Evolutionary conservation across 768 basidiomycete genomes (phyloP).

Genomic region (Ramaria rubella): DNA sequence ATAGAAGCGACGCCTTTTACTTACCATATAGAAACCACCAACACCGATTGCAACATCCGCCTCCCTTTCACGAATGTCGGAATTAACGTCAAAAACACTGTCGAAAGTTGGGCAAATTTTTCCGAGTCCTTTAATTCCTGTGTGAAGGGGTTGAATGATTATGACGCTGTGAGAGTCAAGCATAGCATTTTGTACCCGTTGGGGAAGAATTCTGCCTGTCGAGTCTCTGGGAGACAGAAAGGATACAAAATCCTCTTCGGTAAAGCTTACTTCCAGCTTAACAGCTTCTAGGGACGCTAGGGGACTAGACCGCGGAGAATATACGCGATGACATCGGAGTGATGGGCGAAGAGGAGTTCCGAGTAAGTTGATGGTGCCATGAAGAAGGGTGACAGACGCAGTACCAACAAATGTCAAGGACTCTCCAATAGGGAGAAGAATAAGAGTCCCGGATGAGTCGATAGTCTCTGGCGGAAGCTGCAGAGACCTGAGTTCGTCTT

Average conservation of each 20-base stretch:
- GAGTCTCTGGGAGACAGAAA: no score
- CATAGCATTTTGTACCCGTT: slow-evolving; percentile 11
- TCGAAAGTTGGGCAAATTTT: slow-evolving; percentile 56
- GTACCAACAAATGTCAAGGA: slow-evolving; percentile 64
- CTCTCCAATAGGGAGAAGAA: slow-evolving; percentile 43
- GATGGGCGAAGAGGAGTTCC: slow-evolving; percentile 36
- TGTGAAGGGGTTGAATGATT: slow-evolving; percentile 48
- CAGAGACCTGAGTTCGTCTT: slow-evolving; percentile 31
- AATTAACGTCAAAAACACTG: slow-evolving; percentile 51
- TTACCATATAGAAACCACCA: slow-evolving; percentile 43
- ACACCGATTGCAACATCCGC: slow-evolving; percentile 38
- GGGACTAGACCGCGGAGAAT: slow-evolving; percentile 75
- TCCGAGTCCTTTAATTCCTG: slow-evolving; percentile 63
- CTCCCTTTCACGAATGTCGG: slow-evolving; percentile 29
- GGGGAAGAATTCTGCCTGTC: slow-evolving; percentile 11
- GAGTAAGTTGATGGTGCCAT: slow-evolving; percentile 51
- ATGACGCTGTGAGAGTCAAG: slow-evolving; percentile 36
- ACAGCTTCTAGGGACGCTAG: slow-evolving; percentile 46
- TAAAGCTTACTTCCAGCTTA: no score
- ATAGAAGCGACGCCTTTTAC: slow-evolving; percentile 14
- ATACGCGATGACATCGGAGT: slow-evolving; percentile 44
- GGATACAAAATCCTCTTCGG: no score
- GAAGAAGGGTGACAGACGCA: slow-evolving; percentile 54
- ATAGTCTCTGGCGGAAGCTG: slow-evolving; percentile 16
- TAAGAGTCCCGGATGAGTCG: slow-evolving; percentile 23